Base-by-base conservation (phyloP, 1,284 basidiomycete species). In the Pseudozyma sp. region DNA sequence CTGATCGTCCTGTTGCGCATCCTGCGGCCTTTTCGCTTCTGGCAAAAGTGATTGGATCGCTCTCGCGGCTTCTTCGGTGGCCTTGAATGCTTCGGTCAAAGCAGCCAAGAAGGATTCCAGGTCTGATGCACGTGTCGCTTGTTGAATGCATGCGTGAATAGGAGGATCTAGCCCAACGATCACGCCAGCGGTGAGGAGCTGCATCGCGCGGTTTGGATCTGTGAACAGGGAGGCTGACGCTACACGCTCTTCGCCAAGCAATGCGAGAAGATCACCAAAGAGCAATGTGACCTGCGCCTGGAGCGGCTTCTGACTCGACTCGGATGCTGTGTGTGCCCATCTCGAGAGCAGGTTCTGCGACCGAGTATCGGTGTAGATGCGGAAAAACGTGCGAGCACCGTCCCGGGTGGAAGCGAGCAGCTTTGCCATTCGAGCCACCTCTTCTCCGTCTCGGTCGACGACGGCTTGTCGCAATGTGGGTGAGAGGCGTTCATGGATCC, bases 241-340 rank as follows among this genome's bases (percentile, higher is more conserved):
- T 16, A 72, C 50, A n/a, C 71, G 62, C 24, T 79, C 77, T 34
- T 77, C 72, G 17, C 67, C 68, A n/a, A 79, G 58, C 43, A 79
- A 34, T 4, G 57, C 74, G 5, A 71, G 47, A 9, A 75, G 37
- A 31, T 65, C 63, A n/a, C 44, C 66, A 47, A 63, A 65, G 9
- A 77, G 54, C 7, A 48, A 52, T 4, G 45, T 51, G 42, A 72
- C 51, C 19, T 65, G 56, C 0, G 57, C 37, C 29, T 65, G 54
- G 11, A 74, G 66, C 13, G 57, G 24, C 29, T 52, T 68, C 19
- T 46, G 44, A 48, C 54, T 55, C 16, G 55, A 45, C 35, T 65
- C 64, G 16, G 54, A 49, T 31, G 57, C 60, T 5, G 66, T 58
- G 24, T 63, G 53, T 17, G 51, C 33, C 75, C 72, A 78, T 24